phyloP scores from a whole-genome alignment of 2,329 filamentous ascomycete genomes.

The Cytospora paraplurivora region DNA sequence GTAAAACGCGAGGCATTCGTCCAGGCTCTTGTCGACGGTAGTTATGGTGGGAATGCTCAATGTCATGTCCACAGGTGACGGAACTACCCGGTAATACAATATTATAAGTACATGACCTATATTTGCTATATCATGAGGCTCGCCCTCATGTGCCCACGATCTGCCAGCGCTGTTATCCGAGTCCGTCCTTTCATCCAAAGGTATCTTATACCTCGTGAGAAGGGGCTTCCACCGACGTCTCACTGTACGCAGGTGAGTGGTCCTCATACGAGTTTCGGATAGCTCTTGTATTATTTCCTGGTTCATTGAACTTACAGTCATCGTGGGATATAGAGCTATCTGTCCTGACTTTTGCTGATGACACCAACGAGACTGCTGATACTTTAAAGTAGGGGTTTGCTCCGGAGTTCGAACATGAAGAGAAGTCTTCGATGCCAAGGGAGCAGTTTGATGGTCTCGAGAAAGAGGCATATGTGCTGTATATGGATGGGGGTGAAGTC shows the following conservation, averaged over 20 bases:
- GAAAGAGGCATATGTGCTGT: too few species aligned
- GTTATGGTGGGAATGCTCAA: not conserved
- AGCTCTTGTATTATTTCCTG: not conserved
- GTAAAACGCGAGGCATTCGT: not conserved
- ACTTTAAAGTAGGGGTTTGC: not conserved
- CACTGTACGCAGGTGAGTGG: not conserved
- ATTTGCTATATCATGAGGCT: not conserved
- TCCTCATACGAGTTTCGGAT: constrained; percentile 1
- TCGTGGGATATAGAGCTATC: not conserved
- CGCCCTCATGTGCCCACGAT: not conserved
- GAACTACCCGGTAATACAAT: not conserved
- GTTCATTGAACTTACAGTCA: not conserved
- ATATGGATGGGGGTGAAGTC: not conserved
- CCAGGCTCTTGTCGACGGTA: not conserved
- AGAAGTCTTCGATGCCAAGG: not conserved
- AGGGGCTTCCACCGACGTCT: constrained; percentile 13
- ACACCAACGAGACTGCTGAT: too few species aligned
- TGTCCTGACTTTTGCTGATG: not conserved
- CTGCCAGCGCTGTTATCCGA: not conserved
- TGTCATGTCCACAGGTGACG: not conserved
- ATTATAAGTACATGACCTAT: constrained; percentile 9
- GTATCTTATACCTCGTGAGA: constrained; percentile 13
- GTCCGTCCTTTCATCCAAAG: not conserved
- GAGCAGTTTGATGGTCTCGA: not conserved
- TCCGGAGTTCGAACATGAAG: not conserved